Evolutionary conservation across 2,329 filamentous ascomycete genomes (phyloP), one percentile per base, ranked within the genome.

Genomic region (Diaporthe australafricana): DNA sequence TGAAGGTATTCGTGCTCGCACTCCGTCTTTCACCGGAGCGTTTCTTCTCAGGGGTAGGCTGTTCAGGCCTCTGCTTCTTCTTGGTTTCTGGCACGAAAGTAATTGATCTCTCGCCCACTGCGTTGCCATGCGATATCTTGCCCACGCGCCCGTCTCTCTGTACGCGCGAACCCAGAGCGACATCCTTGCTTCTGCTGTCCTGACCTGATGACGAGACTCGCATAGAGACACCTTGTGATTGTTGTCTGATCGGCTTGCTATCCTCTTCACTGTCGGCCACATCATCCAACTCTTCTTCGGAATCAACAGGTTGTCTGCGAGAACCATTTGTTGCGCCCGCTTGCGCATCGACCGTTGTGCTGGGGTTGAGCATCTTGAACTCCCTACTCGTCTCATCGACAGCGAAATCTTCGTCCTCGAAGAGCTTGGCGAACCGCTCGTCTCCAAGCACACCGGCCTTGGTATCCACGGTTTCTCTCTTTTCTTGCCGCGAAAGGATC

Each of bases 361-460:
- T 97, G 5, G 96, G 94, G 80, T 99, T 99, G 82, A 97, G 91
- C 56, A 92, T 88, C 72, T 91, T 90, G 86, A 97, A 99, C 81
- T 98, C 96, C 77, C 91, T 88, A 75, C 92, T 97, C 48, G 85
- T 92, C 83, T 99, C 96, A 81, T 99, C 96, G 72, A 99, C 93
- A 77, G 90, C 90, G 81, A 98, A 98, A 71, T 97, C 95, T 77
- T 95, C 93, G 80, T 98, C 94, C 79, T 98, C 92, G 84, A 98
- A 99, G 74, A 99, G 84, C 76, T 91, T 90, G 76, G 89, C 89
- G 88, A 99, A 98, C 85, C 96, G 95, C 65, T 91, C 88, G 81
- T 99, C 96, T 72, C 90, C 90, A 68, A 99, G 89, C 45, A 97
- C 83, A 72, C 91, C 92, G 74, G 88, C 90, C 75, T 87, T 85